Conservation (phyloP, 2,329 filamentous ascomycete species). For the Colletotrichum salicis region DNA sequence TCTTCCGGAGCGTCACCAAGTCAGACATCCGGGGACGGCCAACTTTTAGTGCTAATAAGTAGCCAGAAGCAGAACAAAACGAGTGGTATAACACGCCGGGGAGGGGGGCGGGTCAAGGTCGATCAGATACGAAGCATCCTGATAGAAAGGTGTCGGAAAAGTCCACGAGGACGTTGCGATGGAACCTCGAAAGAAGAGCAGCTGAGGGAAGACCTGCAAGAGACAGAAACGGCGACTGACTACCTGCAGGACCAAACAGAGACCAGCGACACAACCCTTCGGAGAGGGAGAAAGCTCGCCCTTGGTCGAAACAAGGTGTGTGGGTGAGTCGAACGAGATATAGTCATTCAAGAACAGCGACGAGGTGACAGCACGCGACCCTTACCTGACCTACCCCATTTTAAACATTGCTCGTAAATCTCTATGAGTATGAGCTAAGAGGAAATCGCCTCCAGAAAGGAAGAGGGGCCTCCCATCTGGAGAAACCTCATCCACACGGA, state of each 20-base stretch:
- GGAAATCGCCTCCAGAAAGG: not conserved
- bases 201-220: not conserved
- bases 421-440: not conserved
- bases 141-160: not conserved
- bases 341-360: not conserved
- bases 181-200: not conserved
- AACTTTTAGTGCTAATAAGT: not conserved
- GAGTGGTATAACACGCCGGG: not conserved
- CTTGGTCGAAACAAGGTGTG: not conserved
- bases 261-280: not conserved
- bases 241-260: not conserved
- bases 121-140: not conserved
- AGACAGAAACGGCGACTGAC: not conserved
- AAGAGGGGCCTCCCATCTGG: no score
- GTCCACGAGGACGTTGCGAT: not conserved
- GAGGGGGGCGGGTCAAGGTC: not conserved
- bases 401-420: not conserved
- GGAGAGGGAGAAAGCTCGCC: not conserved
- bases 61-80: not conserved
- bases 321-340: not conserved
- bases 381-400: not conserved
- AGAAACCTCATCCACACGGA: not conserved
- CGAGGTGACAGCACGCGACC: slow-evolving; percentile 8
- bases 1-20: not conserved
- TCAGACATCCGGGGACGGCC: not conserved